Evolutionary conservation across 306 rosid genomes (phyloP).

Genomic region (Fragaria ananassa): DNA sequence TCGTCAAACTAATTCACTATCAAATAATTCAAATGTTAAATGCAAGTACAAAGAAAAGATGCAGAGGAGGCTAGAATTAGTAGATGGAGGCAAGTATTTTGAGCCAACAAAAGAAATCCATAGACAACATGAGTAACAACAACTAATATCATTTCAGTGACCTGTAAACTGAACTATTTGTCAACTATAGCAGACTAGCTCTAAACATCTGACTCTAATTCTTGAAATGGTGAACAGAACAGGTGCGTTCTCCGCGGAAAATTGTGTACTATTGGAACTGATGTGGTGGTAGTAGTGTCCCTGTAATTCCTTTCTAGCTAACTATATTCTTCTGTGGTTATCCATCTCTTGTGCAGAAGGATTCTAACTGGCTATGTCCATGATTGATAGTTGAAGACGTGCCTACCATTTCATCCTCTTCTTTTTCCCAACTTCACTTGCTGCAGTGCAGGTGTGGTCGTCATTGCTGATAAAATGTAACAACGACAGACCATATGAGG

Average conservation of each 20-base stretch:
- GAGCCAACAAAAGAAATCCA: neutral
- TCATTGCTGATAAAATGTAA: neutral
- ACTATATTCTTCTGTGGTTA: neutral
- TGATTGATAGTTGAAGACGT: neutral
- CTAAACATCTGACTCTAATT: neutral
- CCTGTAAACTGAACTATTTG: neutral
- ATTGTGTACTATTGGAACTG: neutral
- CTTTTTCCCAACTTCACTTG: neutral
- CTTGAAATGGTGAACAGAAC: neutral
- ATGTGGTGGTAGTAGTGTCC: neutral
- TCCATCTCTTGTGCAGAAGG: neutral
- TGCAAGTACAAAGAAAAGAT: neutral
- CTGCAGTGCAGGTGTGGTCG: neutral
- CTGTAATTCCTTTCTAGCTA: neutral
- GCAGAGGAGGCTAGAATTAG: neutral
- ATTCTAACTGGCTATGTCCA: neutral
- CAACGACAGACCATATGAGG: neutral
- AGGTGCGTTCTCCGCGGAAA: neutral
- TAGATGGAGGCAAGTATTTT: neutral
- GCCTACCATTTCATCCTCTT: neutral
- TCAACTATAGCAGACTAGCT: neutral
- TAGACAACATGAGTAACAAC: neutral
- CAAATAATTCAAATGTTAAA: too few species aligned
- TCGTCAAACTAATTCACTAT: neutral
- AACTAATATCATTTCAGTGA: neutral